These are phyloP conservation scores for Venturia pyrina DNA, from an alignment of 2,329 filamentous ascomycete genomes.

Conservation along the genomic window DNA sequence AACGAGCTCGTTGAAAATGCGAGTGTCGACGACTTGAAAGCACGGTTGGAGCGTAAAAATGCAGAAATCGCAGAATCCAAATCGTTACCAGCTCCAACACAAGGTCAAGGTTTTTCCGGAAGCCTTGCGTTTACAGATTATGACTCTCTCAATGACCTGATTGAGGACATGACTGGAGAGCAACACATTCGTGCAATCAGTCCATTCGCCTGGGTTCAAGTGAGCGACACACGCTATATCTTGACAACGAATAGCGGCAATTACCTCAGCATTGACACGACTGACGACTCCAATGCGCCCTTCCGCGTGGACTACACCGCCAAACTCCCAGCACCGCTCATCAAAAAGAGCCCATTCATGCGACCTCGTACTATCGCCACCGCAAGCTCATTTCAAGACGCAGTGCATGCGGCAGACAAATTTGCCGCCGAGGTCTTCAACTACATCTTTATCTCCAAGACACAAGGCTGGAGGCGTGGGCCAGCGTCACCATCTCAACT, in stretches of 20 bases:
- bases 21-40: constrained; percentile 41
- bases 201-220: constrained; percentile 70
- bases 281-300: constrained; percentile 37
- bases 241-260: constrained; percentile 53
- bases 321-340: constrained; percentile 23
- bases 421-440: constrained; percentile 61
- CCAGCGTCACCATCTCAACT: constrained; percentile 55
- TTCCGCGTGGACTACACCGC: constrained; percentile 33
- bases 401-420: constrained; percentile 76
- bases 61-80: constrained; percentile 61
- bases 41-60: constrained; percentile 32
- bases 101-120: constrained; percentile 12
- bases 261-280: constrained; percentile 49
- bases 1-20: constrained; percentile 62
- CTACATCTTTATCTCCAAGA: constrained; percentile 53
- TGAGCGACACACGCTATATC: constrained; percentile 60
- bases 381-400: constrained; percentile 57
- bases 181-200: constrained; percentile 69
- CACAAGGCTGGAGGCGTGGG: constrained; percentile 63
- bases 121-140: constrained; percentile 77
- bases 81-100: background rate
- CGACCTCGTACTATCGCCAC: constrained; percentile 59
- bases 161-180: constrained; percentile 72
- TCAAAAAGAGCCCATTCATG: constrained; percentile 47
- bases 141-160: constrained; percentile 80